phyloP scores from a whole-genome alignment of 768 basidiomycete species.

The Cystobasidium onofrii region DNA sequence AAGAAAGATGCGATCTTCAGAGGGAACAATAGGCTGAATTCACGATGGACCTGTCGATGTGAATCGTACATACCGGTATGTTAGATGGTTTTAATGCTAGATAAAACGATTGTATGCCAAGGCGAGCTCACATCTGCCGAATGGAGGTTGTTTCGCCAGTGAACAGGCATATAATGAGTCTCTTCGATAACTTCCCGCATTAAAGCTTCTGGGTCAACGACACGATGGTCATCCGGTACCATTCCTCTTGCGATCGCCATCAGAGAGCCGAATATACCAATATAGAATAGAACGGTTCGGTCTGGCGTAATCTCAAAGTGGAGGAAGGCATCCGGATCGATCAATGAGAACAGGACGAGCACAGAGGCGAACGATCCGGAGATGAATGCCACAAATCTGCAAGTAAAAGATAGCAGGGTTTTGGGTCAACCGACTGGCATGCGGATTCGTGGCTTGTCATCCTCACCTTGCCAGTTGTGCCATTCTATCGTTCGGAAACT shows the following conservation, averaged over 20 bases:
- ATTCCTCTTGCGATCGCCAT: constrained; percentile 86
- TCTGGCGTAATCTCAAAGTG: constrained; percentile 92
- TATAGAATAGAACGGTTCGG: constrained; percentile 86
- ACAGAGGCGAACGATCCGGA: constrained; percentile 96
- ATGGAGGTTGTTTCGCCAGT: constrained; percentile 82
- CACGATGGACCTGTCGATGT: constrained; percentile 63
- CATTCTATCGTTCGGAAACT: constrained; percentile 92
- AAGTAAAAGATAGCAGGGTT: neutral
- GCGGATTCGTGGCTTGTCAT: neutral
- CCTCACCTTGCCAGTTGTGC: constrained; percentile 78
- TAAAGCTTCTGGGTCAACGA: constrained; percentile 86
- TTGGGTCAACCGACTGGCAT: too few species aligned
- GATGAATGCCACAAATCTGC: constrained; percentile 88
- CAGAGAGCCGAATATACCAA: constrained; percentile 75
- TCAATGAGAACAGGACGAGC: constrained; percentile 76
- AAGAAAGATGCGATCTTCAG: constrained; percentile 81
- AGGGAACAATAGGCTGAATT: constrained; percentile 85
- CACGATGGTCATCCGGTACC: constrained; percentile 86
- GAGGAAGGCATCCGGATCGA: constrained; percentile 87
- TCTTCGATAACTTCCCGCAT: constrained; percentile 86
- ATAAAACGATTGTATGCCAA: too few species aligned
- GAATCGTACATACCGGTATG: too few species aligned
- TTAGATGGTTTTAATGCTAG: too few species aligned
- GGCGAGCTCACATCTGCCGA: constrained; percentile 73
- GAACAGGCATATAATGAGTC: constrained; percentile 91